Evolutionary conservation across 2,329 filamentous ascomycete species (phyloP), one percentile per base, ranked within the genome.

Genomic region (Cercospora citrullina): DNA sequence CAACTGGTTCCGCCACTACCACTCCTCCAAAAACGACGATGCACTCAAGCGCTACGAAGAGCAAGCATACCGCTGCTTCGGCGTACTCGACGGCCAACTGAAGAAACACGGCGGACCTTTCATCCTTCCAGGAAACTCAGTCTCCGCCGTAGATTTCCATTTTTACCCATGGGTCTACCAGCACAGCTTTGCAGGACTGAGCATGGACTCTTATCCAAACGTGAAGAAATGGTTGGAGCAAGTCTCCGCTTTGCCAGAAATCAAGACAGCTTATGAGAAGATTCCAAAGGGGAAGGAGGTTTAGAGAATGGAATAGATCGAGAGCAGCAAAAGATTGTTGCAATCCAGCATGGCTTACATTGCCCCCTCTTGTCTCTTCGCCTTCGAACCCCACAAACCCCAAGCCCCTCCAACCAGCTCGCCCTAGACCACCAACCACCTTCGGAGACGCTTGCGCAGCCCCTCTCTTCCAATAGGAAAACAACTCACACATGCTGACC

Each of bases 1-100:
- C 3, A 81, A 80, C 66, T 83, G 80, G 80, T 82, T 80, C 69
- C 73, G 74, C 69, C 79, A 81, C 57, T 79, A 81, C 68, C 77
- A 82, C 65, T 14, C 75, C 0, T 67, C 72, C 28, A 78, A 80
- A 72, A 83, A 83, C 57, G 80, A 82, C 0, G 79, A 83, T 70
- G 81, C 80, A 0, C 70, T 81, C 23, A 72, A 79, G 63, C 69
- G 81, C 23, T 83, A 82, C 57, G 72, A 75, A 12, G 77, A 76
- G 59, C 80, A 82, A 72, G 77, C 76, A 1, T 77, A 80, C 28
- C 77, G 81, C n/a, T 82, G 79, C 71, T 82, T 78, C 58, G 76
- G 76, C 57, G 78, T 83, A 3, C 74, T 83, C 0, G 81, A 83
- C 26, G 78, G 71, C 1, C 81, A 83, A 66, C 70, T 83, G 58